These are phyloP conservation scores for Kodamaea alishanica DNA, from an alignment of 1,139 yeast species.

Conservation along the genomic window DNA sequence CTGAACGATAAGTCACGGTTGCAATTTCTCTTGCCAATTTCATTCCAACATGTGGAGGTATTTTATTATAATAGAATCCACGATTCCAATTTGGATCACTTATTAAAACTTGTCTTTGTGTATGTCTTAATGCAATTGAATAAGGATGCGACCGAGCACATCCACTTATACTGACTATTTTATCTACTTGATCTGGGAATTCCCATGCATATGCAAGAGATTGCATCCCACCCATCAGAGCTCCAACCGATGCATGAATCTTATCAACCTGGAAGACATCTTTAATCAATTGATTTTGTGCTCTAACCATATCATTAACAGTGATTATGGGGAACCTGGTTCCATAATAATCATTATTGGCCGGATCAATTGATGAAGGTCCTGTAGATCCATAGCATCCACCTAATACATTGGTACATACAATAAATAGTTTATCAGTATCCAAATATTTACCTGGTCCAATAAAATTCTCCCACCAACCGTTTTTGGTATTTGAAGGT, in stretches of 20 bases:
- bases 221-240: constrained; percentile 98
- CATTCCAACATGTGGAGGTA: constrained; percentile 95
- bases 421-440: constrained; percentile 73
- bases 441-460: constrained; percentile 82
- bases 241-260: constrained; percentile 79
- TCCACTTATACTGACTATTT: constrained; percentile 76
- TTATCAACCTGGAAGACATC: constrained; percentile 60
- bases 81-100: constrained; percentile 93
- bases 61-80: constrained; percentile 71
- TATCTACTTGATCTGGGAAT: constrained; percentile 71
- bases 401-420: constrained; percentile 88
- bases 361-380: constrained; percentile 79
- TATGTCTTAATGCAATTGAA: constrained; percentile 88
- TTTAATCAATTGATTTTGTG: constrained; percentile 67
- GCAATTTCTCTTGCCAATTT: constrained; percentile 91
- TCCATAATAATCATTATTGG: constrained; percentile 64
- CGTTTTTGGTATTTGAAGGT: constrained; percentile 61
- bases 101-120: constrained; percentile 91
- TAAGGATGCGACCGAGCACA: constrained; percentile 94
- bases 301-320: constrained; percentile 86
- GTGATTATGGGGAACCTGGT: constrained; percentile 86
- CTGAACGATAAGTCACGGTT: constrained; percentile 89
- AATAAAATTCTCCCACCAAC: constrained; percentile 96
- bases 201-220: constrained; percentile 83
- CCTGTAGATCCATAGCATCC: constrained; percentile 97